A percentile compares a stretch with the other conserved stretches of the same genome.
Evolutionary conservation across 768 basidiomycete species (phyloP).

Genomic region (Boletus pseudopeckii): DNA sequence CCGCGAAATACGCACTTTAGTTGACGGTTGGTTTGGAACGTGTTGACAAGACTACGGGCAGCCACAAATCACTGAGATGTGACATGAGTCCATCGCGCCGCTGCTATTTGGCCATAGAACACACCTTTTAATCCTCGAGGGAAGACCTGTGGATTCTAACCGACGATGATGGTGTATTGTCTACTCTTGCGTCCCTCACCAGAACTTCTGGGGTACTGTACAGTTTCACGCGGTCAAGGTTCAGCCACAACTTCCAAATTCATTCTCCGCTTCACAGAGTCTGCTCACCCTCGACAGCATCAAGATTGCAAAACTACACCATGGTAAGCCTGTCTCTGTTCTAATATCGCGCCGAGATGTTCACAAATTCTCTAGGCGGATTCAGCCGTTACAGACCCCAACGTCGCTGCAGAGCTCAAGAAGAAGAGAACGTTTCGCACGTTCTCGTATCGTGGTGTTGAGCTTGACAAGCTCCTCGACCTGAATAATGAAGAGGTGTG

Average conservation of each 20-base stretch:
- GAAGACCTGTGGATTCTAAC: conserved; percentile 96
- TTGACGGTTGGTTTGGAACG: conserved; percentile 29
- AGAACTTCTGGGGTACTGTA: conserved; percentile 44
- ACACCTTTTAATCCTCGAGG: conserved; percentile 83
- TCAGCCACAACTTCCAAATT: conserved; percentile 43
- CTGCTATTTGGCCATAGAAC: neutral
- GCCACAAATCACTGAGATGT: conserved; percentile 88
- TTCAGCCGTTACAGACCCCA: conserved; percentile 80
- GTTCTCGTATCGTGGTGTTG: conserved; percentile 97
- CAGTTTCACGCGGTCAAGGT: conserved; percentile 50
- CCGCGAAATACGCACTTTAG: conserved; percentile 40
- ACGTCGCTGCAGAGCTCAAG: conserved; percentile 95
- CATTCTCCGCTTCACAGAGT: conserved; percentile 22
- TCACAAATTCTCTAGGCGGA: conserved; percentile 57
- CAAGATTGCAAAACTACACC: conserved; percentile 26
- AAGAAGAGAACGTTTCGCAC: conserved; percentile 99
- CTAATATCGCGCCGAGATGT: neutral
- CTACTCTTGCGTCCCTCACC: conserved; percentile 3
- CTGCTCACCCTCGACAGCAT: conserved; percentile 23
- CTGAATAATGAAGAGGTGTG: conserved; percentile 92
- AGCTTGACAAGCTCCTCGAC: conserved; percentile 97
- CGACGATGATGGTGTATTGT: conserved; percentile 43
- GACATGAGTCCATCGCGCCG: conserved; percentile 1
- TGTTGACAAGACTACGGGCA: conserved; percentile 52
- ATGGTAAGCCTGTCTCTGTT: conserved; percentile 28